These are phyloP conservation scores for Porogramme epimiltina DNA, from an alignment of 1,284 basidiomycete species.

Conservation along the genomic window DNA sequence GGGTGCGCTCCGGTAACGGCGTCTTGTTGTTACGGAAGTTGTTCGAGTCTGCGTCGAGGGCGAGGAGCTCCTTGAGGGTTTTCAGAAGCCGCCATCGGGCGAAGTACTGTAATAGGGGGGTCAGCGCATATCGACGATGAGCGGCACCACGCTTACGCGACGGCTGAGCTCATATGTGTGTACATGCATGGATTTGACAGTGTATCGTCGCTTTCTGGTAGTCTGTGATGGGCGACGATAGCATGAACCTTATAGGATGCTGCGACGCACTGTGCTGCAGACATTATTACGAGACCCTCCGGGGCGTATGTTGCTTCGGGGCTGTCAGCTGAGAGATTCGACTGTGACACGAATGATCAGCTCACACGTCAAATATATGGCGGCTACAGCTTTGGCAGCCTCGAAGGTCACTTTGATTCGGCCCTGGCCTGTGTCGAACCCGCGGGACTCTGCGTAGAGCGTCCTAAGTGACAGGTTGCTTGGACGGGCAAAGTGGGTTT, in stretches of 20 bases:
- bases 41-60: conserved; percentile 29
- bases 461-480: conserved; percentile 35
- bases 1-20: conserved; percentile 41
- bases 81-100: conserved; percentile 31
- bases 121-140: background rate
- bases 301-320: conserved; percentile 15
- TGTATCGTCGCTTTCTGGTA: conserved; percentile 39
- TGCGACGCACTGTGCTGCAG: conserved; percentile 13
- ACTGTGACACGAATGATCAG: too few species aligned
- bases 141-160: conserved; percentile 27
- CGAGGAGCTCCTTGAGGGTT: conserved; percentile 31
- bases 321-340: background rate
- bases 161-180: conserved; percentile 44
- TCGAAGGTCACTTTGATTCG: conserved; percentile 39
- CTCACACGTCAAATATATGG: conserved; percentile 45
- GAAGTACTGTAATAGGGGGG: conserved; percentile 38
- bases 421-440: conserved; percentile 28
- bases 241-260: too few species aligned
- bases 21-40: conserved; percentile 4
- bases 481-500: background rate
- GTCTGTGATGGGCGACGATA: too few species aligned
- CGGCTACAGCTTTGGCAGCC: conserved; percentile 42
- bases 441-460: conserved; percentile 31
- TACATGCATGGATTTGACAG: conserved; percentile 45
- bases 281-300: conserved; percentile 21